Base-by-base conservation (phyloP, 345 rosid species). In the Heritiera fomes region DNA sequence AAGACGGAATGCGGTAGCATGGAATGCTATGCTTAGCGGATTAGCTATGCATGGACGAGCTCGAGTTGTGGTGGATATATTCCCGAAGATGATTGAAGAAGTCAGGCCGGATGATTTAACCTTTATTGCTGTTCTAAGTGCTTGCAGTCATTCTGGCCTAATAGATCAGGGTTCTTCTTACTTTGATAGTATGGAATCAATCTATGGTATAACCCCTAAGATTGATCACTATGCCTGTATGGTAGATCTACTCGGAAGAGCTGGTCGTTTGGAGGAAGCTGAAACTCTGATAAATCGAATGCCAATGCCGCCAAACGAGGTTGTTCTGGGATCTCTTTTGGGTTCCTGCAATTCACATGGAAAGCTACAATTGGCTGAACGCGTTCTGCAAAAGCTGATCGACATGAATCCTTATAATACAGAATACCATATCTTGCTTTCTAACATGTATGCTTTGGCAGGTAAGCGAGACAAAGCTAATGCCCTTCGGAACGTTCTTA, bases 211-310 rank as follows among this genome's bases (percentile, higher is more conserved):
- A 56, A 75, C 87, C 30, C 96, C 93, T 52, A 89, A 86, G 81
- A 78, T 87, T 12, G 94, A 94, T 73, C 98, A 92, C 85, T 92
- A 90, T 80, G 96, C 96, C 78, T 94, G 97, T 81, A 88, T 92
- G 91, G 94, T 94, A 56, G 98, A 94, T 90, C 87, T 94, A 82
- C 87, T 92, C 34, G 97, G 97, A 15, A 87, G 95, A 59, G 93
- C 93, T 64, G 95, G 94, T 76, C 86, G 76, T 62, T 74, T 92
- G 78, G 92, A 91, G 82, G 97, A 92, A 84, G 98, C 98, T 55
- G 88, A 86, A 79, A 80, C 20, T 20, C 73, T 83, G 66, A 85
- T 89, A 77, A 87, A 71, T 83, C 84, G 82, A 62, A 94, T 94
- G 98, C 89, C 92, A 74, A 81, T 94, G 74, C 88, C 90, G 52